phyloP scores from a whole-genome alignment of 495 filamentous ascomycete species.

The Talaromyces trachyspermus region DNA sequence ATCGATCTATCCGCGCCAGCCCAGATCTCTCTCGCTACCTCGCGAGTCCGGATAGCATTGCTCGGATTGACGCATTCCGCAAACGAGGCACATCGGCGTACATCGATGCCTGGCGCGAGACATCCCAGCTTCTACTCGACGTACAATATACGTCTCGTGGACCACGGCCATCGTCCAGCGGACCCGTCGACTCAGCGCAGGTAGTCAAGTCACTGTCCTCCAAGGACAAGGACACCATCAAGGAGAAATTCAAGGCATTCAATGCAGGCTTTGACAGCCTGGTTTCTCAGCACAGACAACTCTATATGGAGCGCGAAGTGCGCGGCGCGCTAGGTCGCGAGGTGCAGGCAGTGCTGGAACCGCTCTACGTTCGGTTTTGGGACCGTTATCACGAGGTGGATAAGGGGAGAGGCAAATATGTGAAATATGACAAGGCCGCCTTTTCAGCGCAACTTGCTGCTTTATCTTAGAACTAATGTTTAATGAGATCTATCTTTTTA shows the following conservation, averaged over 20 bases:
- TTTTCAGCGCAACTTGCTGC: slow-evolving; percentile 41
- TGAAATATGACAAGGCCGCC: slow-evolving; percentile 83
- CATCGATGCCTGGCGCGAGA: slow-evolving; percentile 82
- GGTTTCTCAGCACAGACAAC: slow-evolving; percentile 66
- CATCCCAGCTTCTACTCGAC: slow-evolving; percentile 78
- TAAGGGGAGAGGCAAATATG: slow-evolving; percentile 93
- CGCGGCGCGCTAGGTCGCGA: slow-evolving; percentile 67
- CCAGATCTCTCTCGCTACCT: slow-evolving; percentile 69
- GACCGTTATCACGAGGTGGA: slow-evolving; percentile 97
- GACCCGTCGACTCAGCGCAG: slow-evolving; percentile 61
- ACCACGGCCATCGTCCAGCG: slow-evolving; percentile 59
- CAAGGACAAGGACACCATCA: slow-evolving; percentile 92
- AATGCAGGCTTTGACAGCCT: slow-evolving; percentile 87
- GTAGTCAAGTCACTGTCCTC: slow-evolving; percentile 75
- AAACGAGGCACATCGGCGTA: slow-evolving; percentile 80
- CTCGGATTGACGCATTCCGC: slow-evolving; percentile 70
- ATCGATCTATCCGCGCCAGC: slow-evolving; percentile 71
- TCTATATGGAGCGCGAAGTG: slow-evolving; percentile 85
- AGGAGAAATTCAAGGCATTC: slow-evolving; percentile 90
- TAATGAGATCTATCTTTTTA: no score
- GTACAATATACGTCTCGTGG: slow-evolving; percentile 79
- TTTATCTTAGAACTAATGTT: slow-evolving; percentile 17
- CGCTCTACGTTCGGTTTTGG: slow-evolving; percentile 90
- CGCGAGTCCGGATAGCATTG: slow-evolving; percentile 49
- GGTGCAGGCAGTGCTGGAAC: slow-evolving; percentile 82